phyloP scores from a whole-genome alignment of 352 stramenopile genomes.

The Phytophthora sp. region DNA sequence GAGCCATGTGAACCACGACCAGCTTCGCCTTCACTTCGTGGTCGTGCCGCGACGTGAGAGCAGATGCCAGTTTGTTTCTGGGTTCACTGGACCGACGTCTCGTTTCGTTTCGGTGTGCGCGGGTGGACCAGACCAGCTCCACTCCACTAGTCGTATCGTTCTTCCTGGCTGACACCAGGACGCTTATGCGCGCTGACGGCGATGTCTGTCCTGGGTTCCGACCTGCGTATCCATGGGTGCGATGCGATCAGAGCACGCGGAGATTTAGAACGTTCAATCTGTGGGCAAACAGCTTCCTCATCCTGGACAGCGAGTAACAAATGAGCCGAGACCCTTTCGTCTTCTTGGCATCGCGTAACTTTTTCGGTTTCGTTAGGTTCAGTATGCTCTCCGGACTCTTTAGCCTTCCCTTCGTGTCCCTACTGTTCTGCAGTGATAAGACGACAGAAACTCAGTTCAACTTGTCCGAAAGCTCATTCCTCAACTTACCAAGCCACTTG shows the following conservation, averaged over 20 bases:
- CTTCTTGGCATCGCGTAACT: neutral
- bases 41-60: neutral
- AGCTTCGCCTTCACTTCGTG: neutral
- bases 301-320: neutral
- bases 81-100: neutral
- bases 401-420: neutral
- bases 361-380: neutral
- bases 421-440: neutral
- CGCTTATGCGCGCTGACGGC: neutral
- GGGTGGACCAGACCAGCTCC: neutral
- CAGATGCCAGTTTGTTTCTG: constrained; percentile 7
- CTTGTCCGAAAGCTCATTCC: constrained; percentile 23
- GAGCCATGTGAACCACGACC: no score
- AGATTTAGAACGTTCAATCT: constrained; percentile 4
- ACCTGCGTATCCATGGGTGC: neutral
- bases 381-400: neutral
- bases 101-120: constrained; percentile 13
- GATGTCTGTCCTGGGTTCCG: constrained; percentile 2
- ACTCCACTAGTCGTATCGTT: no score
- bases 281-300: neutral
- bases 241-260: constrained; percentile 6
- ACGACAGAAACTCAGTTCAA: neutral
- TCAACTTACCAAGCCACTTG: constrained; percentile 7
- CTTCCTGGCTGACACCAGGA: no score
- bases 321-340: neutral